Percentiles rank a stretch among this genome's conserved stretches.
phyloP scores from a whole-genome alignment of 176 grass and related monocot genomes.

The Musa acuminata region DNA sequence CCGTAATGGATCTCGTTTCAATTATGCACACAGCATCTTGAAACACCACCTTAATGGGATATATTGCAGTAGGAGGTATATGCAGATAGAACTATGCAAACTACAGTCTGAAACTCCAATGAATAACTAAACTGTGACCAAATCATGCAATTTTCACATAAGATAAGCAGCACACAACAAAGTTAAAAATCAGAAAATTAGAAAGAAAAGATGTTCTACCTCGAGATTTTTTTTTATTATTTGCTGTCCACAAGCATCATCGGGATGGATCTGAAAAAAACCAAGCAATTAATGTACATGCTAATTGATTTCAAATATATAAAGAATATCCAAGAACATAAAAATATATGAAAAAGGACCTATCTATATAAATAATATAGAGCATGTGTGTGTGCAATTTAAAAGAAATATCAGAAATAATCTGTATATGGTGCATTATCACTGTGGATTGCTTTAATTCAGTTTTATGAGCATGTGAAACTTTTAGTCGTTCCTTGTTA shows the following conservation, averaged over 20 bases:
- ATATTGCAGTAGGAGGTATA: too few relatives aligned
- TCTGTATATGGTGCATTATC: too few relatives aligned
- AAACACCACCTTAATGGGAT: too few relatives aligned
- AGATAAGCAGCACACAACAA: neutral
- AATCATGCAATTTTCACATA: neutral
- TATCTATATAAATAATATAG: conserved; percentile 79
- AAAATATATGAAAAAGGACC: conserved; percentile 29
- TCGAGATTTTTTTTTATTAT: conserved; percentile 86
- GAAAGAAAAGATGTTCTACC: conserved; percentile 22
- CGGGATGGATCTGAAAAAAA: conserved; percentile 63
- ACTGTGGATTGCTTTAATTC: conserved; percentile 49
- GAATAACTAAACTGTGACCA: neutral
- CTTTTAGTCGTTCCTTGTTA: too few relatives aligned
- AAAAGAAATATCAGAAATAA: too few relatives aligned
- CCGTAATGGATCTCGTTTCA: too few relatives aligned
- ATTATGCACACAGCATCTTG: too few relatives aligned
- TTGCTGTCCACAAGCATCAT: conserved; percentile 92
- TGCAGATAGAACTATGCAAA: too few relatives aligned
- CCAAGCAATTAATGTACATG: conserved; percentile 16
- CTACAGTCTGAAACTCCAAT: too few relatives aligned
- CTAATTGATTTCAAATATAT: conserved; percentile 2
- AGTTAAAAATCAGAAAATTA: neutral
- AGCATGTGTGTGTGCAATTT: conserved; percentile 3
- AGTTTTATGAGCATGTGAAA: too few relatives aligned
- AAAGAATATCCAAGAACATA: conserved; percentile 13